A percentile compares a stretch with the other conserved stretches of the same genome.
phyloP scores from a whole-genome alignment of 139 green algal species.

The Coccomyxa sp. region DNA sequence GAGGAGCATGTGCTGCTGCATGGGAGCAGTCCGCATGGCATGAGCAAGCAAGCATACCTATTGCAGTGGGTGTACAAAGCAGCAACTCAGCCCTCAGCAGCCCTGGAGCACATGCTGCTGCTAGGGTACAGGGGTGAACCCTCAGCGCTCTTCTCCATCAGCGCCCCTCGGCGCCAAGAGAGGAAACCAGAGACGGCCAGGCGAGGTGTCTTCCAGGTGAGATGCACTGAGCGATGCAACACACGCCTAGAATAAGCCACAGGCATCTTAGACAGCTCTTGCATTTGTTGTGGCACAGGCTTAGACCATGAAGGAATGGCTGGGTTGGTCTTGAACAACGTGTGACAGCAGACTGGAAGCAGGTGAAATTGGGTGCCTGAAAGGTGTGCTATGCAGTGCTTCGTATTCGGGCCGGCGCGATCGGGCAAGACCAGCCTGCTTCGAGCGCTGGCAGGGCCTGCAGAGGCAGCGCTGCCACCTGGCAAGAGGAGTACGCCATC shows the following conservation, averaged over 20 bases:
- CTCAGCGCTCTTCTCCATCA: constrained; percentile 30
- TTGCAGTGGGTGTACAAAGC: constrained; percentile 47
- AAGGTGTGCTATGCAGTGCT: too few relatives aligned
- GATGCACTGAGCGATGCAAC: too few relatives aligned
- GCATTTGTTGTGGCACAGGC: too few relatives aligned
- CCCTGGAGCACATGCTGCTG: constrained; percentile 69
- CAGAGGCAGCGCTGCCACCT: too few relatives aligned
- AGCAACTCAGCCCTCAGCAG: constrained; percentile 32
- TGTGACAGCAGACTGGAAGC: too few relatives aligned
- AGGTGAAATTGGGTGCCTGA: too few relatives aligned
- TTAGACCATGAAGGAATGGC: too few relatives aligned
- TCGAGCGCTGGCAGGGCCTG: background rate
- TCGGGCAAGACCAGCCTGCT: constrained; percentile 43
- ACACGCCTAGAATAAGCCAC: too few relatives aligned
- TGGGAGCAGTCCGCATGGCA: constrained; percentile 3
- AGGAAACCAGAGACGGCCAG: constrained; percentile 17
- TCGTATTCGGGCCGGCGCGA: constrained; percentile 28
- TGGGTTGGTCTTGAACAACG: too few relatives aligned
- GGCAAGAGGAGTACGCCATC: too few relatives aligned
- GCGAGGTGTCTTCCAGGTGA: constrained; percentile 33
- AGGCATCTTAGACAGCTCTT: too few relatives aligned
- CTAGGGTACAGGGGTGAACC: constrained; percentile 52
- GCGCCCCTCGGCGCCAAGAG: constrained; percentile 42
- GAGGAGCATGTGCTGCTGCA: constrained; percentile 42
- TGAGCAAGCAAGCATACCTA: constrained; percentile 54